Conservation (phyloP, 2,329 filamentous ascomycete genomes). For the Bipolaris zeicola region DNA sequence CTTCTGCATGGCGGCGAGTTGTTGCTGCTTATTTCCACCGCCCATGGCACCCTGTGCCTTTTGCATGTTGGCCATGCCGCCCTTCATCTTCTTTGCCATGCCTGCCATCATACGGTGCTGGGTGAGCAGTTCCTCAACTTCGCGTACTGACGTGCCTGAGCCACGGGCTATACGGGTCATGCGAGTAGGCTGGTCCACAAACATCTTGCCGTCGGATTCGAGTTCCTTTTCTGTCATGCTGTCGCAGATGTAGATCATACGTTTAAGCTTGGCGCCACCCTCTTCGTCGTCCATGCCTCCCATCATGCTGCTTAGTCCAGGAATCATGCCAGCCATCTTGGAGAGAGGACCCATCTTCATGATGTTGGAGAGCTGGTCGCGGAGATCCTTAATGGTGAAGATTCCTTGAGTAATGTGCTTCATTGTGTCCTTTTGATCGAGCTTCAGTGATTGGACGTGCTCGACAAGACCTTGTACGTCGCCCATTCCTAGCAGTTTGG, state of each 20-base stretch:
- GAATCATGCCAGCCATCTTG: constrained; percentile 99
- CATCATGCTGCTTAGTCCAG: constrained; percentile 91
- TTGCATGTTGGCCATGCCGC: constrained; percentile 97
- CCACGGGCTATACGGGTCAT: constrained; percentile 92
- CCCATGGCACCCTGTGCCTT: constrained; percentile 89
- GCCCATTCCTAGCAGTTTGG: constrained; percentile 94
- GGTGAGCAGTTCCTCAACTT: constrained; percentile 95
- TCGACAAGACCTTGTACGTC: constrained; percentile 95
- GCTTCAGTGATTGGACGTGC: constrained; percentile 92
- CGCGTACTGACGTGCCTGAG: constrained; percentile 85
- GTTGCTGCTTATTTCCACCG: constrained; percentile 87
- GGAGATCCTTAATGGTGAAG: constrained; percentile 91
- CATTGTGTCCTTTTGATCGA: constrained; percentile 98
- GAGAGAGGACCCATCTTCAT: constrained; percentile 99
- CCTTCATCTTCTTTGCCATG: constrained; percentile 99
- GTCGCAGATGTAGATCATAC: constrained; percentile 99
- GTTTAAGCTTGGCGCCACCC: constrained; percentile 87
- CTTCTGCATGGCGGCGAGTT: constrained; percentile 97
- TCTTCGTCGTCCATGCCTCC: constrained; percentile 97
- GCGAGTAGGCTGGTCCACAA: constrained; percentile 87
- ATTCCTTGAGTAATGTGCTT: constrained; percentile 98
- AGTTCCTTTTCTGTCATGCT: constrained; percentile 97
- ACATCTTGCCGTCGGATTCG: constrained; percentile 92
- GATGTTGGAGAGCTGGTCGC: constrained; percentile 95
- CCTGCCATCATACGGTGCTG: constrained; percentile 99